Base-by-base conservation (phyloP, 2,329 filamentous ascomycete genomes). In the Trichoderma sp. region DNA sequence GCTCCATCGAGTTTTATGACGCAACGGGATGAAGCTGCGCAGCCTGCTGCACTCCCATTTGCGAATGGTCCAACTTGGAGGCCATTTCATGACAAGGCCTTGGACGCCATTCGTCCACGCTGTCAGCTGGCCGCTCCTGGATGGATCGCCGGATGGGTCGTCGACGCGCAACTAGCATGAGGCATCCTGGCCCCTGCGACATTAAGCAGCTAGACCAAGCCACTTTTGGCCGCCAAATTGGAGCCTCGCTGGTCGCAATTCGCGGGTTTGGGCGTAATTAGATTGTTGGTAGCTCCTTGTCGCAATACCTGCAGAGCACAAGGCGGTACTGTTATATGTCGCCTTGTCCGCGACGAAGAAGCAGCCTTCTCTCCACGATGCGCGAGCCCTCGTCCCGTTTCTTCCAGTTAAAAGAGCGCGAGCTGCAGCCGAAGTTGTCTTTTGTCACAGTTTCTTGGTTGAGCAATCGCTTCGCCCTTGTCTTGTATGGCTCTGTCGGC, bases 231-330 rank as follows among this genome's bases (percentile, higher is more conserved):
- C 37, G 40, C 47, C 63, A 37, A 31, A 59, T 55, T 57, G 53
- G 55, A 61, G 60, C 61, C 68, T 60, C 43, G 68, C 58, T 69
- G 68, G 68, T 65, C 60, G 55, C 68, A 59, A 64, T 69, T 65
- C 60, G 53, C 60, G 60, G 68, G 68, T 60, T 61, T 65, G 61
- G 68, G 40, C 56, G 68, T 65, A 66, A 69, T 65, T 69, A 65
- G 40, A 19, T 19, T n/a, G 68, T 56, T 56, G 49, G 56, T 65
- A 66, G 62, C 68, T 69, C 68, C 68, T 56, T 65, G 68, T 69
- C 56, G 68, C 68, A 53, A 69, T 60, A 49, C 53, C 40, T 33
- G 29, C 56, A 55, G 65, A 31, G 53, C 27, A 65, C 62, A 47
- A 43, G 37, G 52, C 33, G 24, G 24, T 19, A 31, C 33, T 35